phyloP scores from a whole-genome alignment of 1,139 yeast species.

The Hemisphaericaspora lyxosophila region DNA sequence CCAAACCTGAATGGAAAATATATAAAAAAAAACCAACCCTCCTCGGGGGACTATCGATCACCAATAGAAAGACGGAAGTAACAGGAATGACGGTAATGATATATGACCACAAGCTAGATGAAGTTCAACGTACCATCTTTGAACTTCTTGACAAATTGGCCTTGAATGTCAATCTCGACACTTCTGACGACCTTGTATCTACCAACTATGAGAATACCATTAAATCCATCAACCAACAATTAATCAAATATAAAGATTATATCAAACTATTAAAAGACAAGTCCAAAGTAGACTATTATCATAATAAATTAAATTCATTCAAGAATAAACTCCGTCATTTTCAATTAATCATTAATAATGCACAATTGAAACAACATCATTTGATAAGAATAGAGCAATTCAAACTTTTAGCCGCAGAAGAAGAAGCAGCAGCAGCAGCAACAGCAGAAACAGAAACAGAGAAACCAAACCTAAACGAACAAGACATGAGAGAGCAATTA shows the following conservation, averaged over 20 bases:
- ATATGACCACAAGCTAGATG: slow-evolving; percentile 14
- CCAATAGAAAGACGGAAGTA: too few species aligned
- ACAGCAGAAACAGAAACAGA: not conserved
- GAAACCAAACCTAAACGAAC: slow-evolving; percentile 3
- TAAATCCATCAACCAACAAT: slow-evolving; percentile 8
- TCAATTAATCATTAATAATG: slow-evolving; percentile 25
- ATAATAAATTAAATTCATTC: slow-evolving; percentile 22
- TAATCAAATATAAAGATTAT: slow-evolving; percentile 20
- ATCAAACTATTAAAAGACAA: slow-evolving; percentile 19
- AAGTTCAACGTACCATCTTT: slow-evolving; percentile 17
- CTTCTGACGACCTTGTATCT: not conserved
- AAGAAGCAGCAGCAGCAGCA: not conserved
- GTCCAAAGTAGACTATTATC: slow-evolving; percentile 18
- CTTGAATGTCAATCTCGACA: not conserved
- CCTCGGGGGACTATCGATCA: too few species aligned
- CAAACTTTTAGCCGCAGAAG: slow-evolving; percentile 6
- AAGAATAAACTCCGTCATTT: slow-evolving; percentile 24
- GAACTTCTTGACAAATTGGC: slow-evolving; percentile 10
- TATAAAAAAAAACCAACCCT: too few species aligned
- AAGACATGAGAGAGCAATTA: slow-evolving; percentile 13
- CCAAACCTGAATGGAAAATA: too few species aligned
- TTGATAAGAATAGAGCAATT: slow-evolving; percentile 27
- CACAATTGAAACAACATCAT: slow-evolving; percentile 29
- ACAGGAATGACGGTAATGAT: slow-evolving; percentile 1
- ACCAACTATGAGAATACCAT: not conserved